Evolutionary conservation across 1,139 yeast genomes (phyloP), one percentile per base, ranked within the genome.

Genomic region (Saccharomycopsis hybrid): DNA sequence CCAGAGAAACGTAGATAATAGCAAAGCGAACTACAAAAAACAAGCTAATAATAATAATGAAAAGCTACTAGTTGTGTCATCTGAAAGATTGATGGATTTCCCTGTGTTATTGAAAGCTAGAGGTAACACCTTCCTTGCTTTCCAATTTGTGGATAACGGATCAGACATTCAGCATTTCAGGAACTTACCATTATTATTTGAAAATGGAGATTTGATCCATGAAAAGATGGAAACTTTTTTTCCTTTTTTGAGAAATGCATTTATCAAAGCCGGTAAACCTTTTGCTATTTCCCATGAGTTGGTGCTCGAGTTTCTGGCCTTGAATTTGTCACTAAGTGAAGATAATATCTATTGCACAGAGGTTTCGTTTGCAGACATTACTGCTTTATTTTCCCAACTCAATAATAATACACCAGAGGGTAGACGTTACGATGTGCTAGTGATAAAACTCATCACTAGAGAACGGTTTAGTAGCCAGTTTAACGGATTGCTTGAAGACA

Each of bases 281-380:
- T 39, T 48, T 11, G 28, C 41, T 28, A 37, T 44, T 4, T 31
- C 44, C 7, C 13, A 40, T 18, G 51, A 48, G 30, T 11, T 48
- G 13, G 43, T 48, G 5, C 35, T 48, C 9, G 32, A 44, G 5
- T 48, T 43, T 29, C 37, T 25, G 27, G 44, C 33, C 28, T 41
- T 48, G 31, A n/a, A 30, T 13, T 41, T 48, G 18, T 24, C 9
- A 18, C 28, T 48, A 4, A 47, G 39, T 18, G 51, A 48, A 28
- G 48, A 48, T 18, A 44, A 48, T 27, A 41, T 43, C 13, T 48
- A 43, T 32, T 31, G 37, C 32, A 44, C 38, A 3, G 47, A 48
- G 29, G 48, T 48, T 9, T 13, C 32, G 29, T 40, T 48, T 11
- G 29, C 41, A 7, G 51, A 48, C 32, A 33, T 48, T n/a, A 28